Evolutionary conservation across 2,329 filamentous ascomycete genomes (phyloP).

Genomic region (Bipolaris zeicola): DNA sequence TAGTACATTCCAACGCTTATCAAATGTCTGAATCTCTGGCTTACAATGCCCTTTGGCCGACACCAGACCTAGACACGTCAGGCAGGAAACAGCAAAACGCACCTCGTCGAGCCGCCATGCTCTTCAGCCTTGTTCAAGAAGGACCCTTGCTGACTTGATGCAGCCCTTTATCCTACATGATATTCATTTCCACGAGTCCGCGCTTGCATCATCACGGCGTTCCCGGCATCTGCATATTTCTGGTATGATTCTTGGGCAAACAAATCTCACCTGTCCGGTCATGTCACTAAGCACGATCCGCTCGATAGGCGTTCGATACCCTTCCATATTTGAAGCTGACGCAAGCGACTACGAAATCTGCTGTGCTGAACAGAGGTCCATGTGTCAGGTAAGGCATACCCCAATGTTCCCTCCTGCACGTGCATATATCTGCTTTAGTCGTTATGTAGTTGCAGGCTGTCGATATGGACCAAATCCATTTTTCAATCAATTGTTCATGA

Average conservation of each 20-base stretch:
- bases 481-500: background rate
- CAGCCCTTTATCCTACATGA: slow-evolving; percentile 6
- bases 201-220: slow-evolving; percentile 21
- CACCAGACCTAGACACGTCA: slow-evolving; percentile 18
- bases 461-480: background rate
- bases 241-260: slow-evolving; percentile 30
- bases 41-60: slow-evolving; percentile 25
- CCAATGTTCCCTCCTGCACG: background rate
- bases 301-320: slow-evolving; percentile 38
- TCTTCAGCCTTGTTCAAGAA: background rate
- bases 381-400: slow-evolving; percentile 13
- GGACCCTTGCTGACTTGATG: slow-evolving; percentile 12
- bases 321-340: slow-evolving; percentile 8
- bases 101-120: slow-evolving; percentile 2
- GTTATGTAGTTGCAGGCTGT: background rate
- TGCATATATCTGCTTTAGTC: background rate
- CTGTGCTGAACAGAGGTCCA: slow-evolving; percentile 3
- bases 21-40: slow-evolving; percentile 21
- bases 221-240: slow-evolving; percentile 26
- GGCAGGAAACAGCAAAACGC: slow-evolving; percentile 4
- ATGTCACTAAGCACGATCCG: slow-evolving; percentile 28
- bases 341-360: background rate
- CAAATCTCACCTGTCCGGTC: slow-evolving; percentile 13
- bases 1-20: background rate
- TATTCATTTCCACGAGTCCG: background rate